Base-by-base conservation (phyloP, 768 basidiomycete genomes). In the Mrakia gelida region DNA sequence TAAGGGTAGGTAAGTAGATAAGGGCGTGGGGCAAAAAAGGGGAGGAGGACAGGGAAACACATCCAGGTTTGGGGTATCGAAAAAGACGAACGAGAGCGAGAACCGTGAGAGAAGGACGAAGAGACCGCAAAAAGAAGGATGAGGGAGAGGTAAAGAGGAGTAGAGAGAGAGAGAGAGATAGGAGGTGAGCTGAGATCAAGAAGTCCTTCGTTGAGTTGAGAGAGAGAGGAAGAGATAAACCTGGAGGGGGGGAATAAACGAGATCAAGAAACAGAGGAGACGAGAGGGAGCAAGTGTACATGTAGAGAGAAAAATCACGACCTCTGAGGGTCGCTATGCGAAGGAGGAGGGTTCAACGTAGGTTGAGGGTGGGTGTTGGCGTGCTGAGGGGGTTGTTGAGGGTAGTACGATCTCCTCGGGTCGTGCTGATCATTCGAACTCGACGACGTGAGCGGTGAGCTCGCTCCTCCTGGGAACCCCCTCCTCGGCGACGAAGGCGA, bases 371-470 rank as follows among this genome's bases (percentile, higher is more conserved):
- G 34, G 34, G 67, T 41, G 67, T 70, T 70, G 23, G 38, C 38
- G 21, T 70, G 67, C 26, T 34, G 38, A 34, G 34, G 76, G 15
- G 63, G 15, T 13, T 49, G 13, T 3, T 52, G 75, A 38, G 70
- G 41, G 61, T 77, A 56, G 59, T 72, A 77, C 15, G 70, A 72
- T 41, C 76, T 70, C 28, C 76, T 54, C 23, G 76, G 38, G 15
- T 77, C 76, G 13, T 41, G 32, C 4, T 77, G 30, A 4, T 75
- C 63, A 65, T 26, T 30, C 11, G 41, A 26, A 9, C 43, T 32
- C 28, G 68, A 71, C 18, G 76, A 59, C 18, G 70, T 56, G 43
- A 71, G 70, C 23, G 70, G 70, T 34, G 54, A 61, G 41, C 41
- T 38, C 38, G 34, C 41, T 26, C 67, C 67, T 70, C 30, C n/a